These are phyloP conservation scores for Penicillium sp. DNA, from an alignment of 2,329 filamentous ascomycete genomes.

Conservation along the genomic window DNA sequence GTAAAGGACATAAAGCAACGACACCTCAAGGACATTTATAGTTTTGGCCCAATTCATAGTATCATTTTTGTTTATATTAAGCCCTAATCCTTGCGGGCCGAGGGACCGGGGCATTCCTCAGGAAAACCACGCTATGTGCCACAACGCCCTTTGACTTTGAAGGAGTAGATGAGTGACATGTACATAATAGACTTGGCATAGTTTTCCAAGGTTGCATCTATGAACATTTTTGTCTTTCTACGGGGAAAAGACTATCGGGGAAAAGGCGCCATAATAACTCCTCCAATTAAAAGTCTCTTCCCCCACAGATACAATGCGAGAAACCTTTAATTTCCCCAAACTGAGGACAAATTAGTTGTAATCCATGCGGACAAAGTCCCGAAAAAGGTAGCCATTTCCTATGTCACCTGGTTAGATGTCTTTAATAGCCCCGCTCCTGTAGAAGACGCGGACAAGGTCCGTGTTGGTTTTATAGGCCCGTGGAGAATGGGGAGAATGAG, in stretches of 20 bases:
- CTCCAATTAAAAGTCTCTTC: constrained; percentile 1
- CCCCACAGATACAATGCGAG: background rate
- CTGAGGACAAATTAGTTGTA: background rate
- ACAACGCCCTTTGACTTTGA: background rate
- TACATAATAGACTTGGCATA: background rate
- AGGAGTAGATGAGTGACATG: background rate
- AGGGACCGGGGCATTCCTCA: background rate
- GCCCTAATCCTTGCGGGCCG: background rate
- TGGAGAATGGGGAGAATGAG: constrained; percentile 10
- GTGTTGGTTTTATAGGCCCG: constrained; percentile 12
- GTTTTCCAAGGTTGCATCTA: background rate
- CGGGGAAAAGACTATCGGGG: background rate
- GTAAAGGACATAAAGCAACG: background rate
- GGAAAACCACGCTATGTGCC: background rate
- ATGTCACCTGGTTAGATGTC: background rate
- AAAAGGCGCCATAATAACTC: background rate
- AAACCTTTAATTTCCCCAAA: background rate
- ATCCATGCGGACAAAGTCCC: background rate
- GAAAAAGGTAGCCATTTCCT: background rate
- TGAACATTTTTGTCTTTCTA: background rate
- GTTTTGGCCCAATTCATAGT: background rate
- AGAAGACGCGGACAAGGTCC: constrained; percentile 10
- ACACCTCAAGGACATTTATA: background rate
- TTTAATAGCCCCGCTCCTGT: constrained; percentile 1
- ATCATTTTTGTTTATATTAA: background rate